Evolutionary conservation across 768 basidiomycete genomes (phyloP), one percentile per base, ranked within the genome.

Genomic region (Hortiboletus campestris): DNA sequence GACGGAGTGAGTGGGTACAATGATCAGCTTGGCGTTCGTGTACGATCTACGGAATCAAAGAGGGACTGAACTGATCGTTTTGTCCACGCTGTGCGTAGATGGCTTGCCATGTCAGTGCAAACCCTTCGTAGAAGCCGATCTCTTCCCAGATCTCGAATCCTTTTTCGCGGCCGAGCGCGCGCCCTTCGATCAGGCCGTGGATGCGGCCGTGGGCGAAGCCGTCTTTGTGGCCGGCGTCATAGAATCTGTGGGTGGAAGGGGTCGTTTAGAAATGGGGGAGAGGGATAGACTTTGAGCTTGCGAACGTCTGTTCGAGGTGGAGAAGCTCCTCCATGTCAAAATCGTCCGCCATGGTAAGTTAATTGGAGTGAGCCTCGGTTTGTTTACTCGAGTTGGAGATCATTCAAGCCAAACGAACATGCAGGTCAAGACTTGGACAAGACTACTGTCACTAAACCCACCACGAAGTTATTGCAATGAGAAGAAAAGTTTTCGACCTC

Each of bases 111-210:
- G 85, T 81, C 51, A 64, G 58, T 3, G 92, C 92, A 62, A 89
- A 88, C 6, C 94, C 96, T 63, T 95, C 83, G 68, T 95, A 95
- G 64, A 87, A 98, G 2, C 91, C 94, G 13, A 99, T 80, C 70
- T 99, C 96, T 70, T 98, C 95, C 94, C 94, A 98, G 73, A 97
- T 85, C 72, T 96, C 94, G 70, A 86, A 98, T 0, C 90, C 91
- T 63, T 96, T 94, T 63, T 93, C 88, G 51, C 86, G 80, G 2
- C 94, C 96, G 17, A 98, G 79, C 0, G 89, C 88, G 14, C 94
- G 80, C 10, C 96, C 96, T 70, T 99, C 94, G 57, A 94, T 92
- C 25, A 91, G 72, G 2, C 96, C 94, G 63, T 96, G 94, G 7
- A 94, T 83, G 39, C 85, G 80, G 2, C 96, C 96, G 69, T 98